Base-by-base conservation (phyloP, 23 red algal genomes). In the Gracilaria gracilis region DNA sequence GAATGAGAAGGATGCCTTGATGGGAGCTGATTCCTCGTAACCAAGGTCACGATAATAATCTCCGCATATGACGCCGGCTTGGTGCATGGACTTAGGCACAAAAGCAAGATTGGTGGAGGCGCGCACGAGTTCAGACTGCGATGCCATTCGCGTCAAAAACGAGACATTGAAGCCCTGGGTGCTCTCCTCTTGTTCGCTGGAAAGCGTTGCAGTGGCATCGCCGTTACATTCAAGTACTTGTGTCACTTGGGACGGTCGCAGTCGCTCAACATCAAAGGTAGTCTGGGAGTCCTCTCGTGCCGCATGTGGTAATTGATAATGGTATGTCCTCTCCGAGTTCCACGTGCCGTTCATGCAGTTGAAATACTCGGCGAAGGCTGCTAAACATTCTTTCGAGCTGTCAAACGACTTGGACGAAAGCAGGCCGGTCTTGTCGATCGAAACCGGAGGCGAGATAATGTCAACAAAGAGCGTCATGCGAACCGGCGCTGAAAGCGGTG, bases 11-110 rank as follows among this genome's bases (percentile, higher is more conserved):
- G 82, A 37, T 16, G 87, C 87, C 34, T 58, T 64, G 21, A 75
- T 93, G 32, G 88, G 88, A 11, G 67, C 81, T 69, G 67, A 54
- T 75, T 96, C 94, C 55, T 96, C 94, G 67, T 96, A 96, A 23
- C 94, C 94, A 28, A 78, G 69, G 82, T 87, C 81, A 51, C 94
- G 88, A 72, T 73, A 92, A 48, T 96, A 96, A 24, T 61, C 59
- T 34, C 94, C 94, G 27, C 37, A 33, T 37, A 96, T 36, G 1
- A 91, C 27, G 13, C 75, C 86, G 21, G 57, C 62, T 55, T n/a
- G 20, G 51, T 75, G 77, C 13, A 79, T 27, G 29, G 46, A 61
- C 9, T 81, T 48, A 14, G 88, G 88, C 19, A 96, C 94, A 82
- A 96, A 96, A 31, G 84, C 87, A 16, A 93, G 57, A 82, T 96